Percentiles rank a stretch among this genome's conserved stretches.
Conservation (phyloP, 306 rosid genomes). For the Citrullus colocynthis region DNA sequence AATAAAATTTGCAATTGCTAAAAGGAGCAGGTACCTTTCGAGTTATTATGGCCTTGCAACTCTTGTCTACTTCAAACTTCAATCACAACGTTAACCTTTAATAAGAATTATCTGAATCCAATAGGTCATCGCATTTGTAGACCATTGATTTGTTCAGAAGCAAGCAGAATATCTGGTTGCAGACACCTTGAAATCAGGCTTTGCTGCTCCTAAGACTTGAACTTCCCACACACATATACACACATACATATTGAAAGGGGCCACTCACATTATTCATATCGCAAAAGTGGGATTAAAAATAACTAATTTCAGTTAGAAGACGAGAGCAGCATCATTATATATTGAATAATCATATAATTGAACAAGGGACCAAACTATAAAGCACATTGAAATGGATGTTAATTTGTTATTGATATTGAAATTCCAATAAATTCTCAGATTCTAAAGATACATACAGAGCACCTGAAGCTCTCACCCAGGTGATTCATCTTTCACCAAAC, state of each 20-base stretch:
- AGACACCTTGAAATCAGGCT: neutral
- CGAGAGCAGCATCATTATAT: neutral
- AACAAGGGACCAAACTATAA: neutral
- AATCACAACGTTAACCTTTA: neutral
- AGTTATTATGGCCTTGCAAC: neutral
- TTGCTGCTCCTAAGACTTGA: conserved; percentile 1
- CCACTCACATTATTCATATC: neutral
- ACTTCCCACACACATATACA: neutral
- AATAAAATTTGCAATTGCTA: neutral
- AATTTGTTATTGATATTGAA: conserved; percentile 86
- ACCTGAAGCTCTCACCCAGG: conserved; percentile 67
- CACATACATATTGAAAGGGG: neutral
- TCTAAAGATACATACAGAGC: conserved; percentile 87
- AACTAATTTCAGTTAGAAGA: neutral
- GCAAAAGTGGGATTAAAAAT: neutral
- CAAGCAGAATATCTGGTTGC: neutral
- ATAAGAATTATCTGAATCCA: neutral
- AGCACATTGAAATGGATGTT: conserved; percentile 40
- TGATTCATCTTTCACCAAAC: conserved; percentile 51
- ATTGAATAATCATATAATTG: neutral
- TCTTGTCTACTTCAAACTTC: neutral
- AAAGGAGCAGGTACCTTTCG: neutral
- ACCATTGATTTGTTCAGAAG: neutral
- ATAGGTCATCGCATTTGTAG: neutral
- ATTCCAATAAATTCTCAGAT: conserved; percentile 74